These are phyloP conservation scores for Xylaria sp. DNA, from an alignment of 2,329 filamentous ascomycete genomes.

Conservation along the genomic window DNA sequence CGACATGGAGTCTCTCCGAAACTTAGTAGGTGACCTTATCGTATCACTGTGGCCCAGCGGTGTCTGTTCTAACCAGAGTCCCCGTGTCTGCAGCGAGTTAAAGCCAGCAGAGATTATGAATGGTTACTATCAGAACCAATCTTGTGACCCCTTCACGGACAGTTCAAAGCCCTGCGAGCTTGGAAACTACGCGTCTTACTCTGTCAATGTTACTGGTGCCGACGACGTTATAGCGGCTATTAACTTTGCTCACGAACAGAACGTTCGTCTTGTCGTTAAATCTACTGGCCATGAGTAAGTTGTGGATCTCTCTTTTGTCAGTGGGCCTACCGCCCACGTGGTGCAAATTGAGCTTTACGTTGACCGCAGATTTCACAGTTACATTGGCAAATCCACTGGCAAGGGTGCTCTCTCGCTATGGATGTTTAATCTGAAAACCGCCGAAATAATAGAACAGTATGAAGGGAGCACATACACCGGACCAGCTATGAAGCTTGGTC, in stretches of 20 bases:
- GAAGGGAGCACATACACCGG: slow-evolving; percentile 51
- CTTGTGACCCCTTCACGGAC: slow-evolving; percentile 18
- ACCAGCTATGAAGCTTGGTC: slow-evolving; percentile 64
- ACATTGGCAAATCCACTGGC: slow-evolving; percentile 17
- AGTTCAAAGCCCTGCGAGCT: slow-evolving; percentile 50
- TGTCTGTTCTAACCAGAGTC: background rate
- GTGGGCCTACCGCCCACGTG: background rate
- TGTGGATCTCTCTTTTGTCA: background rate
- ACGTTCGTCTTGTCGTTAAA: slow-evolving; percentile 37
- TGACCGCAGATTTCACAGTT: slow-evolving; percentile 1
- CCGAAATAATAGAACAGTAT: slow-evolving; percentile 49
- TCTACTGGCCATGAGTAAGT: slow-evolving; percentile 41
- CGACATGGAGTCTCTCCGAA: background rate
- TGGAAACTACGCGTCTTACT: slow-evolving; percentile 57
- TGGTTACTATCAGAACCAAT: slow-evolving; percentile 25
- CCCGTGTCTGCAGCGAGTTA: background rate
- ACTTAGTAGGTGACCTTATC: background rate
- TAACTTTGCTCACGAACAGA: slow-evolving; percentile 33
- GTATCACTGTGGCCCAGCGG: background rate
- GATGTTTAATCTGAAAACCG: slow-evolving; percentile 51
- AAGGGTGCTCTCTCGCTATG: slow-evolving; percentile 42
- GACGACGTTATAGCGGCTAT: slow-evolving; percentile 46
- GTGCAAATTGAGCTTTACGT: background rate
- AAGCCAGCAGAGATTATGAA: slow-evolving; percentile 23
- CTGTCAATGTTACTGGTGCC: slow-evolving; percentile 50